These are phyloP conservation scores for Syzygium malaccense DNA, from an alignment of 441 rosid genomes.

Conservation along the genomic window DNA sequence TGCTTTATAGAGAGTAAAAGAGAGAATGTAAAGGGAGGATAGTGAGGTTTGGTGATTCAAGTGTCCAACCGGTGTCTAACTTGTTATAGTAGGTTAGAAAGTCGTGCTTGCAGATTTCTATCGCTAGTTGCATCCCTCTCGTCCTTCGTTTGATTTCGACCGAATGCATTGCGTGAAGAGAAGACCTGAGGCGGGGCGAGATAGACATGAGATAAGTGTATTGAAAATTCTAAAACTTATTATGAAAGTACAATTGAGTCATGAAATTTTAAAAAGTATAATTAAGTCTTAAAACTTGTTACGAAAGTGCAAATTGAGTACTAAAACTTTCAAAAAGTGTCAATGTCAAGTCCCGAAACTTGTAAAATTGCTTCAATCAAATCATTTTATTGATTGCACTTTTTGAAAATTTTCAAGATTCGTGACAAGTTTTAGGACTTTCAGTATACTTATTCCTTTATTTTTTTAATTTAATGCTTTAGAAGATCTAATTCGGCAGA, in stretches of 20 bases:
- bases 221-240: no score
- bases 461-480: background rate
- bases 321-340: no score
- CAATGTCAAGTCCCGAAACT: no score
- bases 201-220: background rate
- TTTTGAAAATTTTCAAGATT: no score
- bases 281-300: no score
- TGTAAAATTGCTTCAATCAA: no score
- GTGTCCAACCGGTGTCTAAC: constrained; percentile 27
- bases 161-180: background rate
- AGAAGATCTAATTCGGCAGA: background rate
- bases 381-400: no score
- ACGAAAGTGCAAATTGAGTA: no score
- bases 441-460: background rate
- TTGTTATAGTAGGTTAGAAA: constrained; percentile 37
- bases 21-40: background rate
- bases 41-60: constrained; percentile 40
- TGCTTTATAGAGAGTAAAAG: constrained; percentile 26
- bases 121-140: background rate
- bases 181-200: background rate
- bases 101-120: constrained; percentile 14
- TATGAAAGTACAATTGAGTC: no score
- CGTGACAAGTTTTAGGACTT: no score
- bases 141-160: background rate
- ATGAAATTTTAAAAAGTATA: no score